Conservation (phyloP, 139 green algal genomes). For the Nannochloris sp. region DNA sequence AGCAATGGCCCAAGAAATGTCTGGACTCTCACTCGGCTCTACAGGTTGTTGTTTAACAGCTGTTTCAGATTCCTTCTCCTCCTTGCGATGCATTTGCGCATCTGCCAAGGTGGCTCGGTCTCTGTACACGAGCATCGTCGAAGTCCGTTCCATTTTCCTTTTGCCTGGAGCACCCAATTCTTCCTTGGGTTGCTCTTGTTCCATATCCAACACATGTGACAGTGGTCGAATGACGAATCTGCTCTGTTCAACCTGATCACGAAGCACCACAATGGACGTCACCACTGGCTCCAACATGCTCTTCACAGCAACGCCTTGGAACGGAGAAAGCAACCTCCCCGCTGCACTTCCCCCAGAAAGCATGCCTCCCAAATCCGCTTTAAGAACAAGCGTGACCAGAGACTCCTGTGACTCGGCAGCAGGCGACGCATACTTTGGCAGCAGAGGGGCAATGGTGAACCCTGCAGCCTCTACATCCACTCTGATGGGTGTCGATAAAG, state of each 20-base stretch:
- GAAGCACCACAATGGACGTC: slow-evolving; percentile 26
- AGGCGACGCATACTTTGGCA: slow-evolving; percentile 18
- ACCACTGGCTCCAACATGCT: slow-evolving; percentile 34
- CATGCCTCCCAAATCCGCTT: slow-evolving; percentile 39
- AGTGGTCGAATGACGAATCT: slow-evolving; percentile 30
- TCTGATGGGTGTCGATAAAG: slow-evolving; percentile 22
- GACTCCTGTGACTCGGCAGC: slow-evolving; percentile 26
- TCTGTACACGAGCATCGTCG: slow-evolving; percentile 1
- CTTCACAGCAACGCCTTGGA: neutral
- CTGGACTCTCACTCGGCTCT: neutral
- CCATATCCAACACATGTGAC: slow-evolving; percentile 5
- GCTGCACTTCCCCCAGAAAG: slow-evolving; percentile 6
- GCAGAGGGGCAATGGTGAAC: slow-evolving; percentile 43
- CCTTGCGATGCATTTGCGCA: slow-evolving; percentile 3
- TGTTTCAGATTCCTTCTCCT: neutral
- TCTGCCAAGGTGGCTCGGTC: neutral
- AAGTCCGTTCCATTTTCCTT: neutral
- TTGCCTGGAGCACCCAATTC: neutral
- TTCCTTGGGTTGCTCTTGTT: neutral
- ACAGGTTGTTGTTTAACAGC: neutral
- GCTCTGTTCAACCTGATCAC: slow-evolving; percentile 35
- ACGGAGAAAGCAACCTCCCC: neutral
- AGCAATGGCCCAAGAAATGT: slow-evolving; percentile 8
- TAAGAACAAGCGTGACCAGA: slow-evolving; percentile 45
- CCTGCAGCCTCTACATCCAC: slow-evolving; percentile 33